Evolutionary conservation across 495 filamentous ascomycete genomes (phyloP).

Genomic region (Daldinia vernicosa): DNA sequence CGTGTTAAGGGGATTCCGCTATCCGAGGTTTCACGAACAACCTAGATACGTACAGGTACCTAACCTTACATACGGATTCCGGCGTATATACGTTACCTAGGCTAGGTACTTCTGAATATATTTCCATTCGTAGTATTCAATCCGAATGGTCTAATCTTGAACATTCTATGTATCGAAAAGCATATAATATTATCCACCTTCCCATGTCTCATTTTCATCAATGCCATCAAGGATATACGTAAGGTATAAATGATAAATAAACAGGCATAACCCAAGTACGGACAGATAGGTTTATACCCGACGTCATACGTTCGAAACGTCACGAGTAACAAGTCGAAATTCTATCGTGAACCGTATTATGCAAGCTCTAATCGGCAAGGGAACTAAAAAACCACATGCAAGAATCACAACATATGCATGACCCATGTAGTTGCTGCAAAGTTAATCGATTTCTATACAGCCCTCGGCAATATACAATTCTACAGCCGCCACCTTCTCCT

Average conservation of each 20-base stretch:
- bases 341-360: slow-evolving; percentile 10
- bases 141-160: background rate
- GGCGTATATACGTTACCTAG: background rate
- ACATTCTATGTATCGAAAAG: background rate
- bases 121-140: background rate
- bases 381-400: background rate
- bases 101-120: background rate
- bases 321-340: slow-evolving; percentile 9
- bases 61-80: slow-evolving; percentile 2
- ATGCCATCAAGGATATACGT: background rate
- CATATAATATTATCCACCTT: background rate
- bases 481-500: slow-evolving; percentile 13
- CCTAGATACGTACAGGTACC: background rate
- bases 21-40: slow-evolving; percentile 28
- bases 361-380: slow-evolving; percentile 4
- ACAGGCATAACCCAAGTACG: slow-evolving; percentile 10
- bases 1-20: slow-evolving; percentile 26
- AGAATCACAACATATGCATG: background rate
- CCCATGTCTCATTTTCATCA: background rate
- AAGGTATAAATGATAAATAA: slow-evolving; percentile 4
- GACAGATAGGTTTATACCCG: slow-evolving; percentile 13
- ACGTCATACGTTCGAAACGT: slow-evolving; percentile 24
- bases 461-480: slow-evolving; percentile 43
- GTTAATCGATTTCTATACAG: slow-evolving; percentile 42
- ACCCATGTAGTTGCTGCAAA: slow-evolving; percentile 14